Conservation (phyloP, 2,329 filamentous ascomycete genomes). For the Gaeumannomyces tritici region DNA sequence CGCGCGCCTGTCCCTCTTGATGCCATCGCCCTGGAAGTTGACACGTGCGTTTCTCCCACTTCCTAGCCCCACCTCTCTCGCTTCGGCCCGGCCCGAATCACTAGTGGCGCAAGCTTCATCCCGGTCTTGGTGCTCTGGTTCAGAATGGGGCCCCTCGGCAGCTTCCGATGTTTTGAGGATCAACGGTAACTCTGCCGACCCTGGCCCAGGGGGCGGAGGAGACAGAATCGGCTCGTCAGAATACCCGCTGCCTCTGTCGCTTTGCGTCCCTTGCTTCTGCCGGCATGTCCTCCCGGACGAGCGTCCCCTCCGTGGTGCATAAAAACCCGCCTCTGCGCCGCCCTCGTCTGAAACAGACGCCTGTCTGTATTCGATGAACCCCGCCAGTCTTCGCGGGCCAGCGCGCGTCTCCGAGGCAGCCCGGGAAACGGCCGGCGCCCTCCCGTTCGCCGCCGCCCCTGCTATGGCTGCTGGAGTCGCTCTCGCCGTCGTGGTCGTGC, state of each 20-base stretch:
- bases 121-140: background rate
- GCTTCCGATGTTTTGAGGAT: background rate
- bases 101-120: too few species aligned
- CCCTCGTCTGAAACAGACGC: background rate
- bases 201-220: too few species aligned
- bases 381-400: background rate
- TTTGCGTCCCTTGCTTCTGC: background rate
- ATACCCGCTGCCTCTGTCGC: background rate
- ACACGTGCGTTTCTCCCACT: too few species aligned
- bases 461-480: background rate
- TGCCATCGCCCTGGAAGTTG: too few species aligned
- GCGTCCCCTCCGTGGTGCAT: background rate
- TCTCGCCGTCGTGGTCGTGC: background rate
- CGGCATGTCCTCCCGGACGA: background rate
- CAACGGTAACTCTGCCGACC: background rate
- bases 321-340: background rate
- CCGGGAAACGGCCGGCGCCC: background rate
- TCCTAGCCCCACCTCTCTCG: too few species aligned
- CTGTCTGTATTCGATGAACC: background rate
- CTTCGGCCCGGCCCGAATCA: too few species aligned
- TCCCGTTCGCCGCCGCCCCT: background rate
- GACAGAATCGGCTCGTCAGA: background rate
- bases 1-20: too few species aligned
- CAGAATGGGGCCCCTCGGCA: too few species aligned
- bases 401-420: background rate